Evolutionary conservation across 306 rosid genomes (phyloP).

Genomic region (Ceratonia siliqua): DNA sequence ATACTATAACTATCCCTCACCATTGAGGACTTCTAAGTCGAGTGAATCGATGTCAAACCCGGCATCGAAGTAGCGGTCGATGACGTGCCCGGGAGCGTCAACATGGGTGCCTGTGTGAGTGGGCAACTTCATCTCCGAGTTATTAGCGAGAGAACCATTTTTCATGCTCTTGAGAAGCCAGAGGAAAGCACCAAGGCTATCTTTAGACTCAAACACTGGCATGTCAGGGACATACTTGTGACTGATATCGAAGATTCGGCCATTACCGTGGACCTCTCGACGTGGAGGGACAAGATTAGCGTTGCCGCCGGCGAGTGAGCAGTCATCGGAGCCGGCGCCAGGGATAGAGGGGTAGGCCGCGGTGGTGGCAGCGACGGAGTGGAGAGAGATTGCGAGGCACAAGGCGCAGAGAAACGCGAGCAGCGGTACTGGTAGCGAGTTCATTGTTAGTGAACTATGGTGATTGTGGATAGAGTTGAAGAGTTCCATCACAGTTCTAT

Average conservation of each 20-base stretch:
- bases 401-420: constrained; percentile 25
- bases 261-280: constrained; percentile 69
- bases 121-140: constrained; percentile 71
- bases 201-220: constrained; percentile 54
- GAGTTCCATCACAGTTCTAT: too few species aligned
- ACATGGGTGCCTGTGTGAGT: constrained; percentile 87
- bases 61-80: constrained; percentile 79
- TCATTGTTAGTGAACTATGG: constrained; percentile 4
- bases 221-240: constrained; percentile 60
- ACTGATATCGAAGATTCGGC: constrained; percentile 76
- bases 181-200: constrained; percentile 70
- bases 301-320: constrained; percentile 15
- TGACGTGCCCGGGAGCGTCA: constrained; percentile 79
- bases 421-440: neutral
- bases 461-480: too few species aligned
- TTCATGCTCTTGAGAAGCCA: constrained; percentile 75
- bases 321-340: constrained; percentile 31
- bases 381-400: constrained; percentile 17
- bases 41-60: constrained; percentile 85
- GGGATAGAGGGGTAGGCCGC: constrained; percentile 49
- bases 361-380: constrained; percentile 15
- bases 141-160: constrained; percentile 80
- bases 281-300: constrained; percentile 50
- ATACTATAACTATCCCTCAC: constrained; percentile 22
- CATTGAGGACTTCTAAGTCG: constrained; percentile 77